Base-by-base conservation (phyloP, 768 basidiomycete species). In the Paxillus ammoniavirescens region DNA sequence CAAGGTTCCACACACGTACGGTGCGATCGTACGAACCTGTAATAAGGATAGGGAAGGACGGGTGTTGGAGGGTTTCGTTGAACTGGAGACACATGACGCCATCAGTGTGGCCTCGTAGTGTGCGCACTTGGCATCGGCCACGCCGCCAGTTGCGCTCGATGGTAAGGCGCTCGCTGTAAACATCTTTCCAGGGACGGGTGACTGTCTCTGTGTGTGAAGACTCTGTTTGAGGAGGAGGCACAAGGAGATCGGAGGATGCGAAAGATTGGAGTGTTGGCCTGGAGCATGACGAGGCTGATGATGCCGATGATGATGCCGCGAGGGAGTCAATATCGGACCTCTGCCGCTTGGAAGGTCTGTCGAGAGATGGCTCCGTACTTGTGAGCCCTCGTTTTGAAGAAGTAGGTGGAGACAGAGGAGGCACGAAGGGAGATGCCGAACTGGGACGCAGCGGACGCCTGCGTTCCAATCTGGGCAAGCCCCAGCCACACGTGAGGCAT, bases 41-140 rank as follows among this genome's bases (percentile, higher is more conserved):
- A 76, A 99, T 94, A 50, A 99, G 86, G 57, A 99, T 84, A 6
- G 96, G 94, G 64, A 94, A 97, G 8, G 84, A 77, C 8, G 92
- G 89, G 67, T 93, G 87, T 2, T 81, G 74, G 9, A 96, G 77
- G 5, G 84, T 85, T 68, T 97, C 96, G 66, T 79, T 86, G 68
- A 94, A 95, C 65, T 99, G 97, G 4, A 99, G 81, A 68, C 96
- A 98, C 90, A 98, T 95, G 63, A 99, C 84, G 56, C 94, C 92
- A 63, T 98, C 92, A 7, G 91, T 88, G 72, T 99, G 97, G 6
- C 97, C 97, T 61, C 89, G 86, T 51, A 98, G 77, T 0, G 87
- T 91, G 44, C 88, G 88, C 36, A 89, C 87, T 5, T 80, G 86
- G 71, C 87, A 96, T 31, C 92, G 84, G 9, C 96, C 96, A 42